Base-by-base conservation (phyloP, 768 basidiomycete species). In the Xerocomus brunneocitrinus region DNA sequence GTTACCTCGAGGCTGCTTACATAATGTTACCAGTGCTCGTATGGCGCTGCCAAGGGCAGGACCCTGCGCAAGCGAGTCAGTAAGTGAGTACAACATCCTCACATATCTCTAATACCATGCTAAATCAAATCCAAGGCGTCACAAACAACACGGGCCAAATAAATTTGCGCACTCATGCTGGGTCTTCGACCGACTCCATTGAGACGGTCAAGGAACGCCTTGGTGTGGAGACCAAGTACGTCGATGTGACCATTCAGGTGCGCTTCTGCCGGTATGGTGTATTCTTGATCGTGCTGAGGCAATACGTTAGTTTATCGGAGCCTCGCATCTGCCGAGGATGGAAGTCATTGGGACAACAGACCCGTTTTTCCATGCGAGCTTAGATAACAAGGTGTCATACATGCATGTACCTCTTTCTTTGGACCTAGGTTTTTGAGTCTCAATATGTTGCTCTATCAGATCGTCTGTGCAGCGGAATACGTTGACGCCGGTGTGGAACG, bases 401-500 rank as follows among this genome's bases (percentile, higher is more conserved):
- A 79, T 83, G 86, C 83, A 59, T 55, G 81, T 74, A n/a, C 42
- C 47, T 30, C 36, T 51, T 42, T 36, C 9, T 47, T 55, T 32
- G 24, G 13, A 25, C 36, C 12, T 35, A 42, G 10, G 2, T 3
- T 30, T 3, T 22, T 38, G n/a, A 44, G 48, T 32, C 52, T 58
- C 19, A 47, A 50, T 34, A 7, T 1, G 35, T 25, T 24, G 13
- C 19, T 22, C 14, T 39, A 30, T 10, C 56, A 90, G 89, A 39
- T 90, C 89, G 0, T 79, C 82, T 0, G 83, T 90, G 9, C 75
- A 85, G 58, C 50, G 68, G 12, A 72, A 80, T 43, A 83, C 81
- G 7, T 66, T 82, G 19, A 59, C 71, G 0, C 89, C 89, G 0
- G 82, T 87, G 19, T 90, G 88, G 88, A 85, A 91, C 60, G 88